These are phyloP conservation scores for Termitomyces sp. DNA, from an alignment of 768 basidiomycete genomes.

Conservation along the genomic window DNA sequence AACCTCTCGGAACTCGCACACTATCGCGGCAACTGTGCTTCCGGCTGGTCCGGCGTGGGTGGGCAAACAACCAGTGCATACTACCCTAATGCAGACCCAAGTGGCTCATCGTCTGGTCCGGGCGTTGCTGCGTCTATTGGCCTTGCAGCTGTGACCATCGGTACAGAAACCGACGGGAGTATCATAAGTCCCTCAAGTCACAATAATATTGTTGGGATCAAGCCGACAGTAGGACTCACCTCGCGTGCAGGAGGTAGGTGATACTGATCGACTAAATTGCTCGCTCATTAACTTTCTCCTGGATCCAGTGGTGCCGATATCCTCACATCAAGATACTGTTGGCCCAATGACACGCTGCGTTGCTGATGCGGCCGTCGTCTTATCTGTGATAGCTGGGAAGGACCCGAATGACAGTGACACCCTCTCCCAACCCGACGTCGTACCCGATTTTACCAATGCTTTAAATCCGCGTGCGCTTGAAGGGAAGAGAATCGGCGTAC, in stretches of 20 bases:
- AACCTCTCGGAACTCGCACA: constrained; percentile 56
- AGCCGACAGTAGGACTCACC: constrained; percentile 58
- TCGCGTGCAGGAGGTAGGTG: constrained; percentile 55
- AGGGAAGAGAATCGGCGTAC: constrained; percentile 56
- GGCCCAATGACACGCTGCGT: constrained; percentile 56
- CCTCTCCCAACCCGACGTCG: constrained; percentile 44
- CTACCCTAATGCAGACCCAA: constrained; percentile 48
- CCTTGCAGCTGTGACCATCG: constrained; percentile 44
- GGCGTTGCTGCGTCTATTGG: constrained; percentile 53
- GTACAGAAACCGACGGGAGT: constrained; percentile 53
- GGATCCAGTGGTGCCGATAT: constrained; percentile 51
- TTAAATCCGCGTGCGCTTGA: constrained; percentile 45
- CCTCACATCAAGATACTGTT: constrained; percentile 55
- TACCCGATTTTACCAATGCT: constrained; percentile 58
- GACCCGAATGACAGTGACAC: constrained; percentile 56
- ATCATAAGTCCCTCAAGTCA: constrained; percentile 49
- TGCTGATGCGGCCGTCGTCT: constrained; percentile 52
- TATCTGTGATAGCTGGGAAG: constrained; percentile 53
- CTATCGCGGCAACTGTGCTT: constrained; percentile 43
- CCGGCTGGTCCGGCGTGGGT: constrained; percentile 40
- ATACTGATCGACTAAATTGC: not conserved
- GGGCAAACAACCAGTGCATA: constrained; percentile 16
- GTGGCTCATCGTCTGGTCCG: constrained; percentile 61
- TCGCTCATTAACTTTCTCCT: not conserved
- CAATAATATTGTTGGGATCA: constrained; percentile 59